These are phyloP conservation scores for Pinguiococcus pyrenoidosus DNA, from an alignment of 108 stramenopile genomes.

Conservation along the genomic window DNA sequence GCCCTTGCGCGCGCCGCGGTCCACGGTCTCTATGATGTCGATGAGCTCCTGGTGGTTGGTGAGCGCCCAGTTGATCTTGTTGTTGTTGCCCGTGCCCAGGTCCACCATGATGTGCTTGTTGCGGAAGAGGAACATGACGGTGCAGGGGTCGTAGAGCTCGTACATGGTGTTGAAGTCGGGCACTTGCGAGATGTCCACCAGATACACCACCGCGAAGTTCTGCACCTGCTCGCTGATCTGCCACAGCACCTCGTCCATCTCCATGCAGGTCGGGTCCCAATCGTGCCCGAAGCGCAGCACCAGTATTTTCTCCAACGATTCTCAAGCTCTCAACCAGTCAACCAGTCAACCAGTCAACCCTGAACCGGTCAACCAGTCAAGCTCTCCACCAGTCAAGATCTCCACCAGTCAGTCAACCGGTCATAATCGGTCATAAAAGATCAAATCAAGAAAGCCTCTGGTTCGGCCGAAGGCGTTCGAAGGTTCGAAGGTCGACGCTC, in stretches of 20 bases:
- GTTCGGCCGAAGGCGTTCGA: too few relatives aligned
- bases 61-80: conserved; percentile 96
- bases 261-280: conserved; percentile 83
- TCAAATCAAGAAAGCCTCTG: too few relatives aligned
- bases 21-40: conserved; percentile 96
- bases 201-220: conserved; percentile 91
- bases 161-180: conserved; percentile 95
- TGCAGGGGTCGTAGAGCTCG: conserved; percentile 89
- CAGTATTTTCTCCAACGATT: conserved; percentile 89
- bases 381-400: too few relatives aligned
- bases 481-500: too few relatives aligned
- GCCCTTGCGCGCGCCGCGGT: conserved; percentile 88
- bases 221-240: conserved; percentile 89
- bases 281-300: conserved; percentile 97
- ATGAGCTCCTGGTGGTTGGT: conserved; percentile 93
- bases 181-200: conserved; percentile 82
- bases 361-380: too few relatives aligned
- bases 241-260: conserved; percentile 70
- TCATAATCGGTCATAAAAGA: too few relatives aligned
- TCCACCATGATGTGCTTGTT: conserved; percentile 99
- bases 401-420: too few relatives aligned
- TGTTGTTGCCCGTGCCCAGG: conserved; percentile 96
- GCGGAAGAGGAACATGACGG: conserved; percentile 96
- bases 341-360: too few relatives aligned
- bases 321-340: too few relatives aligned